A percentile compares a stretch with the other conserved stretches of the same genome.
Evolutionary conservation across 805 yeast species (phyloP).

Genomic region (Ascoidea rubescens): DNA sequence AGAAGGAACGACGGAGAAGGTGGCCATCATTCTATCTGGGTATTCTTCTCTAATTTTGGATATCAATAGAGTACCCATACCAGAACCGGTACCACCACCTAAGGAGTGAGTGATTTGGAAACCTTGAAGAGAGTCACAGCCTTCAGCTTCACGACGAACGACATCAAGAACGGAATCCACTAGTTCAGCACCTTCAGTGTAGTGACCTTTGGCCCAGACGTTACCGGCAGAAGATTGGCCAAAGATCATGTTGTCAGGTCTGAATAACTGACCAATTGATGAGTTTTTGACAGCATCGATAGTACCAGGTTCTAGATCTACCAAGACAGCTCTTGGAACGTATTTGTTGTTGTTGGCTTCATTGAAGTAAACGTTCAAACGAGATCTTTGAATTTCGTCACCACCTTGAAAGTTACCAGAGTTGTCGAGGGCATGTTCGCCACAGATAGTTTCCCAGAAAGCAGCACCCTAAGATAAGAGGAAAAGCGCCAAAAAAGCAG

Average conservation of each 20-base stretch:
- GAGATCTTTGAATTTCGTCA: slow-evolving; percentile 35
- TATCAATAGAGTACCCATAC: slow-evolving; percentile 84
- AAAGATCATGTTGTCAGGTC: slow-evolving; percentile 83
- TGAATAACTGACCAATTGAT: slow-evolving; percentile 69
- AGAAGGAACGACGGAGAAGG: slow-evolving; percentile 86
- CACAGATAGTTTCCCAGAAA: slow-evolving; percentile 86
- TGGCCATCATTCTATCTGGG: slow-evolving; percentile 93
- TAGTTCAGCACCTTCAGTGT: slow-evolving; percentile 92
- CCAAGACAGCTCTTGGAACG: slow-evolving; percentile 87
- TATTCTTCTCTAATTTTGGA: slow-evolving; percentile 83
- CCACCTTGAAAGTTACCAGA: slow-evolving; percentile 60
- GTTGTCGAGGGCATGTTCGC: slow-evolving; percentile 71
- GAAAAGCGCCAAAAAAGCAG: background rate
- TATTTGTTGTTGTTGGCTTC: slow-evolving; percentile 81
- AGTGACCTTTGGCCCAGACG: slow-evolving; percentile 95
- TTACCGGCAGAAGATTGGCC: slow-evolving; percentile 93
- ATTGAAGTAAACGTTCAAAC: slow-evolving; percentile 73
- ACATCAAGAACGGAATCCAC: slow-evolving; percentile 84
- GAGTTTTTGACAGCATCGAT: slow-evolving; percentile 76
- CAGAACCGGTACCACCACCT: slow-evolving; percentile 95
- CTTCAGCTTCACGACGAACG: slow-evolving; percentile 87
- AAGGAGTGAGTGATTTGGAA: slow-evolving; percentile 78
- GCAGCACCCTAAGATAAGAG: slow-evolving; percentile 60
- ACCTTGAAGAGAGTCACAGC: slow-evolving; percentile 86
- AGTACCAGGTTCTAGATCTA: slow-evolving; percentile 91